These are phyloP conservation scores for Aspergillus biplanus DNA, from an alignment of 495 filamentous ascomycete species.

Conservation along the genomic window DNA sequence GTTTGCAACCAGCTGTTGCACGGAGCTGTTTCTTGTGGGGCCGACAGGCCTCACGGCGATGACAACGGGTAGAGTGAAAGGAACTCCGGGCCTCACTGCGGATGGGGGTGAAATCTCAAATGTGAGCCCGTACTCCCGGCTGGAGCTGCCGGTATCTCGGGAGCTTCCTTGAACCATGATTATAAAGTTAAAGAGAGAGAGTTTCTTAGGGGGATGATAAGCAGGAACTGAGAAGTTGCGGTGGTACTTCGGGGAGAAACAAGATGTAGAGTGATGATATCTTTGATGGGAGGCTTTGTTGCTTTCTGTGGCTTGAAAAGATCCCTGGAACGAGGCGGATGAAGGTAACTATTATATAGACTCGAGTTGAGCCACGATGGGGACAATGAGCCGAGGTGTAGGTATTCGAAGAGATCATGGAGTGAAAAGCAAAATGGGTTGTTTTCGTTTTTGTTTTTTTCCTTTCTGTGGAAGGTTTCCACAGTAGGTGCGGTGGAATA, in stretches of 20 bases:
- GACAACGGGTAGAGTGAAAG: slow-evolving; percentile 43
- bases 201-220: background rate
- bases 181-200: background rate
- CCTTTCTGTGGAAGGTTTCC: background rate
- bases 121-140: slow-evolving; percentile 39
- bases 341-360: slow-evolving; percentile 4
- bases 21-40: slow-evolving; percentile 25
- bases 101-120: slow-evolving; percentile 41
- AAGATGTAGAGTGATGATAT: background rate
- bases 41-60: slow-evolving; percentile 41
- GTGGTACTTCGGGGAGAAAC: background rate
- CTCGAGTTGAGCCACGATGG: background rate
- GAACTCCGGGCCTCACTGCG: slow-evolving; percentile 31
- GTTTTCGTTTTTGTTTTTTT: background rate
- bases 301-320: slow-evolving; percentile 2
- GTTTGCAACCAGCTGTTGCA: slow-evolving; percentile 40
- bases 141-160: slow-evolving; percentile 23
- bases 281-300: background rate
- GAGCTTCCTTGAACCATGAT: slow-evolving; percentile 31
- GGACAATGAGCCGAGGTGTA: background rate
- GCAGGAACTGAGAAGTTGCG: background rate
- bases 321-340: background rate
- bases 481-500: background rate
- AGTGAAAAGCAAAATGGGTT: background rate
- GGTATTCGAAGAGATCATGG: background rate